A percentile compares a stretch with the other conserved stretches of the same genome.
Conservation (phyloP, 257 asterid genomes). For the Solanum paucissectum region DNA sequence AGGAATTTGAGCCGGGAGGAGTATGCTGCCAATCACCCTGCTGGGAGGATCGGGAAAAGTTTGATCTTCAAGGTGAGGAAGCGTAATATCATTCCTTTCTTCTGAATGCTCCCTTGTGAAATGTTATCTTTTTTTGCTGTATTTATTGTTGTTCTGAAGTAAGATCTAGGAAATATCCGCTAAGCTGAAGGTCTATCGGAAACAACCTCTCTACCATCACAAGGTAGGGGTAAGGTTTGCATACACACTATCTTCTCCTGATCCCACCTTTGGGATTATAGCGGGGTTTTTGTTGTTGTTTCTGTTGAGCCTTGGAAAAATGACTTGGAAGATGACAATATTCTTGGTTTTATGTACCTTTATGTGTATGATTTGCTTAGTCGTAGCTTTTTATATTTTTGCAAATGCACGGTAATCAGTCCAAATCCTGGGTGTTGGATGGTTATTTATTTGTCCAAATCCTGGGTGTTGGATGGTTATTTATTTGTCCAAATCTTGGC, state of each 20-base stretch:
- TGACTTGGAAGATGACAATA: background rate
- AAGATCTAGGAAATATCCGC: background rate
- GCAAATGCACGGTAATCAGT: background rate
- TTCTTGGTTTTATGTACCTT: background rate
- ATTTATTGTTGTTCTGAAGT: background rate
- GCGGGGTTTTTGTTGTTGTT: background rate
- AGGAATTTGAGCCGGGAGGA: slow-evolving; percentile 67
- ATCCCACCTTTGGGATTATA: background rate
- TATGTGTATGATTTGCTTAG: background rate
- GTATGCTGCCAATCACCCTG: slow-evolving; percentile 69
- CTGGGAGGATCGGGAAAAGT: slow-evolving; percentile 47
- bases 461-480: background rate
- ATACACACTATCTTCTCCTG: background rate
- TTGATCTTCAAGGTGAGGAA: slow-evolving; percentile 65
- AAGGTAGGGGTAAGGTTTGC: background rate
- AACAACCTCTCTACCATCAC: background rate
- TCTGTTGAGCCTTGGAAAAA: background rate
- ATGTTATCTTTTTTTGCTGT: background rate
- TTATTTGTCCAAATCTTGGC: background rate
- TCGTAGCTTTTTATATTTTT: background rate
- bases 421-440: background rate
- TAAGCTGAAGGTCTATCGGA: background rate
- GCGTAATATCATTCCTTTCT: background rate
- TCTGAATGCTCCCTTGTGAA: background rate
- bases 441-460: background rate